A percentile compares a stretch with the other conserved stretches of the same genome.
phyloP scores from a whole-genome alignment of 345 rosid genomes.

The Lagerstroemia speciosa region DNA sequence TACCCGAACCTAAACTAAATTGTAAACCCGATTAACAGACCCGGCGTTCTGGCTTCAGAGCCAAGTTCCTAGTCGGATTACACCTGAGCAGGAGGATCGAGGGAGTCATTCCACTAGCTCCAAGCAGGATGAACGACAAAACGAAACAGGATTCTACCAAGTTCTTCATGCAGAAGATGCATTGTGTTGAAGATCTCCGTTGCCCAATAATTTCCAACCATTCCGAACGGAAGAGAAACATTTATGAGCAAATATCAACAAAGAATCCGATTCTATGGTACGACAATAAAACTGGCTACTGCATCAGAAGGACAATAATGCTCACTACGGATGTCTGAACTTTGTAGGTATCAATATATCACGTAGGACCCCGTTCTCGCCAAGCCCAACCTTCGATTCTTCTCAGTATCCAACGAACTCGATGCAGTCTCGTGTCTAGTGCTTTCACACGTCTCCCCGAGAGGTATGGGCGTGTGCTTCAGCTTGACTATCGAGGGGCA shows the following conservation, averaged over 20 bases:
- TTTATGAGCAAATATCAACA: neutral
- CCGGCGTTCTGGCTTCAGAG: no score
- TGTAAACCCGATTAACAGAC: no score
- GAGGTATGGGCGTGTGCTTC: conserved; percentile 13
- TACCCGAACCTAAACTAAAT: no score
- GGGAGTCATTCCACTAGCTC: no score
- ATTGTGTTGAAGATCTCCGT: no score
- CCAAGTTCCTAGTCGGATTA: no score
- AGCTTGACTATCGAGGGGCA: conserved; percentile 41
- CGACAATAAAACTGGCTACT: neutral
- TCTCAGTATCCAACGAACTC: neutral
- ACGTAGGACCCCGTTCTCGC: neutral
- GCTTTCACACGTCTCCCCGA: conserved; percentile 6
- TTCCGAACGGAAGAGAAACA: neutral
- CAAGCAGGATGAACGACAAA: no score
- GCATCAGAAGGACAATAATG: neutral
- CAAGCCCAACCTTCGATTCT: neutral
- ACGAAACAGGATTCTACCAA: no score
- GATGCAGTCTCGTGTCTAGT: no score
- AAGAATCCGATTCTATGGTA: neutral
- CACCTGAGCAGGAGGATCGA: no score
- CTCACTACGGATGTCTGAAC: neutral
- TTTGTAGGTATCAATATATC: neutral
- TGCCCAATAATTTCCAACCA: no score
- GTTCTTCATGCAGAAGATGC: neutral